A percentile compares a stretch with the other conserved stretches of the same genome.
Evolutionary conservation across 148 eudicot genomes (phyloP).

Genomic region (Nepenthes gracilis): DNA sequence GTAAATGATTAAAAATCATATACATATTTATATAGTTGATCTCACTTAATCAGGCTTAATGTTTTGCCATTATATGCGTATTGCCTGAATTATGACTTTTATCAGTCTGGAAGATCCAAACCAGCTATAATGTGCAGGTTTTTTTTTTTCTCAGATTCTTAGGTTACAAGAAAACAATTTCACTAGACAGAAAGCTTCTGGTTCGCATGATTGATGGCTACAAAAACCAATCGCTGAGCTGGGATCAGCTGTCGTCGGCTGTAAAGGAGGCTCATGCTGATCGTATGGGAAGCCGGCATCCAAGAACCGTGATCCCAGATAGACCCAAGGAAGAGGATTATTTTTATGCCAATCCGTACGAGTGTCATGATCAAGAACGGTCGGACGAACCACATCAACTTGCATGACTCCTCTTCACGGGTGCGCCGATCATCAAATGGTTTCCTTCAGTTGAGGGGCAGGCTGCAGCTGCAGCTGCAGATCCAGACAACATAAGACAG

Average conservation of each 20-base stretch:
- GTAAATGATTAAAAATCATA: too few species aligned
- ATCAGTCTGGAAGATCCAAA: too few species aligned
- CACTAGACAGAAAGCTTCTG: constrained; percentile 31
- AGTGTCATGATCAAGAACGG: constrained; percentile 21
- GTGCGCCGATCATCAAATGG: too few species aligned
- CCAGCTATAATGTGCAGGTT: not conserved
- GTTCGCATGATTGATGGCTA: constrained; percentile 32
- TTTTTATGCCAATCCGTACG: constrained; percentile 43
- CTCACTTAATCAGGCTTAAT: not conserved
- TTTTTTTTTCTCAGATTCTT: constrained; percentile 16
- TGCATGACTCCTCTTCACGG: constrained; percentile 10
- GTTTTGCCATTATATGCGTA: not conserved
- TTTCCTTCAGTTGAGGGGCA: too few species aligned
- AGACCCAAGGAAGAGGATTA: constrained; percentile 51
- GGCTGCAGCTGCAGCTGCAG: too few species aligned
- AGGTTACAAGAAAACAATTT: constrained; percentile 36
- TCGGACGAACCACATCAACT: constrained; percentile 20
- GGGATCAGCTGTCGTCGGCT: constrained; percentile 35
- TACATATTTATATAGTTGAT: too few species aligned
- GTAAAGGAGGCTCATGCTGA: constrained; percentile 33
- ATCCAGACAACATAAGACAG: too few species aligned
- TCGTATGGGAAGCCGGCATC: constrained; percentile 34
- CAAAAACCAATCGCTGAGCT: constrained; percentile 21
- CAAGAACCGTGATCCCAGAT: constrained; percentile 28
- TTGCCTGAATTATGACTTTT: not conserved